Conservation (phyloP, 2,329 filamentous ascomycete genomes). For the Fusarium abutilonis region DNA sequence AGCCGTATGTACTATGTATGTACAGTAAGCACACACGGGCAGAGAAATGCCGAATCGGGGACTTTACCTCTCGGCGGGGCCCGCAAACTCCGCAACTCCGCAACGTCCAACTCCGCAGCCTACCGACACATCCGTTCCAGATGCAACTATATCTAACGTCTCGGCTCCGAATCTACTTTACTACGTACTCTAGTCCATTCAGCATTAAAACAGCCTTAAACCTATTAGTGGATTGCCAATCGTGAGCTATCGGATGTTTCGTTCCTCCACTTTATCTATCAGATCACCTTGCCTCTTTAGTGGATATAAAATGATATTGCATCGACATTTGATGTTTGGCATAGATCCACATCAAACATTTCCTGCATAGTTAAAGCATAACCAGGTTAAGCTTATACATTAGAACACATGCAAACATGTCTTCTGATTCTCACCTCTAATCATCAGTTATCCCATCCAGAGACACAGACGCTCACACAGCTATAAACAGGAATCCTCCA, state of each 20-base stretch:
- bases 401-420: neutral
- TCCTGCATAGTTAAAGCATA: neutral
- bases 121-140: neutral
- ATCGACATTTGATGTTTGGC: too few relatives aligned
- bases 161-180: slow-evolving; percentile 38
- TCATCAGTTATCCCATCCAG: slow-evolving; percentile 3
- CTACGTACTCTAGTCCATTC: neutral
- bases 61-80: slow-evolving; percentile 8
- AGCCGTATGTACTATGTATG: neutral
- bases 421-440: slow-evolving; percentile 17
- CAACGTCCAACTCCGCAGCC: slow-evolving; percentile 38
- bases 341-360: neutral
- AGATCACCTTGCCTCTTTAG: slow-evolving; percentile 1
- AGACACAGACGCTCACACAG: slow-evolving; percentile 1
- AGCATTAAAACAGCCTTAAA: neutral
- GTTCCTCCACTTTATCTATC: slow-evolving; percentile 22
- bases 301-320: neutral
- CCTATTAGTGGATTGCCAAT: slow-evolving; percentile 1
- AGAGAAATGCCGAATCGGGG: slow-evolving; percentile 30
- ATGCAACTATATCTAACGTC: slow-evolving; percentile 36
- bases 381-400: neutral
- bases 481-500: neutral
- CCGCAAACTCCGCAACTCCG: slow-evolving; percentile 47
- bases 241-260: slow-evolving; percentile 2
- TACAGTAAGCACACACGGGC: neutral